Conservation (phyloP, 352 stramenopile species). For the Pythium volutum region DNA sequence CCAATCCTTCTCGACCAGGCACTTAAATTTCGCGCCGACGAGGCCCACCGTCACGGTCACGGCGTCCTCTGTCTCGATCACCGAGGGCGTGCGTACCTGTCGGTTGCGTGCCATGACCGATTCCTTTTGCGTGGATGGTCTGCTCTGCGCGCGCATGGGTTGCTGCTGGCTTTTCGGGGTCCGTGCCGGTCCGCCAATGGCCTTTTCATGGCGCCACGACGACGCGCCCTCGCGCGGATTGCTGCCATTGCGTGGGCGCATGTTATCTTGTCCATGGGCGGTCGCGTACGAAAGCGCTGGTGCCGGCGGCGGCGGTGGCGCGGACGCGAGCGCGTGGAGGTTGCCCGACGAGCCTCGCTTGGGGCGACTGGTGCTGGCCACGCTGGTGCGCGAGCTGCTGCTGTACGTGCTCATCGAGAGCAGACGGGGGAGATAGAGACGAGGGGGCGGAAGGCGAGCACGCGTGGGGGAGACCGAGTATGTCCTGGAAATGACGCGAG, state of each 20-base stretch:
- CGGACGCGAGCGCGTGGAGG: not conserved
- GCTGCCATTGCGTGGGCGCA: constrained; percentile 12
- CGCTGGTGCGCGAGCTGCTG: constrained; percentile 19
- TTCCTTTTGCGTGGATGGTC: constrained; percentile 12
- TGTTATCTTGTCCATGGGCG: constrained; percentile 16
- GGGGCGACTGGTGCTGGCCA: constrained; percentile 2
- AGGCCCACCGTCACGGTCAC: constrained; percentile 48
- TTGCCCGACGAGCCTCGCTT: constrained; percentile 10
- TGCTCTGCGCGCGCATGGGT: not conserved
- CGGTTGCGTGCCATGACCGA: constrained; percentile 34
- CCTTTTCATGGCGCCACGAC: constrained; percentile 2
- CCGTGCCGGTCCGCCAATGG: not conserved
- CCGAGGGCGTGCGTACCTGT: constrained; percentile 17
- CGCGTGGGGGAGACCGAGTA: constrained; percentile 5
- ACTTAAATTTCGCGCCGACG: constrained; percentile 54
- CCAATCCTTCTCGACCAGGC: constrained; percentile 53
- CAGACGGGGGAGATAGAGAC: not conserved
- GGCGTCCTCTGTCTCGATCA: constrained; percentile 20
- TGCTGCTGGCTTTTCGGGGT: not conserved
- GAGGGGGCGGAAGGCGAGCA: not conserved
- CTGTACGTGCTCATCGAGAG: constrained; percentile 26
- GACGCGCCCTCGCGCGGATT: not conserved
- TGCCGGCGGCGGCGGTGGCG: constrained; percentile 1
- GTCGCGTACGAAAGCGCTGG: not conserved
- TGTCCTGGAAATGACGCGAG: constrained; percentile 12